These are phyloP conservation scores for Eimeria brunetti DNA, from an alignment of 169 alveolate species.

Conservation along the genomic window DNA sequence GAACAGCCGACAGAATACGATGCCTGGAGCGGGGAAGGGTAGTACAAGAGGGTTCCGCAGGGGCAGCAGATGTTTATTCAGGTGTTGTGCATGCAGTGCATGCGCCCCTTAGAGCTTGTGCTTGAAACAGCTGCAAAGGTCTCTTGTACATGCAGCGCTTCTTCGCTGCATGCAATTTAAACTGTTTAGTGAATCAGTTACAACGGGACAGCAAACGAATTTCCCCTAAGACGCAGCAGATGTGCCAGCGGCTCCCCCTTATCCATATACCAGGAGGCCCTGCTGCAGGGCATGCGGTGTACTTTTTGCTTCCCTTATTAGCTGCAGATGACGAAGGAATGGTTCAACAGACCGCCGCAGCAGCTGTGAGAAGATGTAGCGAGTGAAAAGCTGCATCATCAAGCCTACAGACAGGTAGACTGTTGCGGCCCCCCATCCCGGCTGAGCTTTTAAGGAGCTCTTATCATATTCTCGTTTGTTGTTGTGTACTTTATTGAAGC, in stretches of 20 bases:
- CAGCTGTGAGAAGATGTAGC: background rate
- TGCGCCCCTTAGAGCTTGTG: background rate
- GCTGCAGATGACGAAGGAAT: background rate
- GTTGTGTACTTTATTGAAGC: background rate
- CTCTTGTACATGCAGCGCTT: background rate
- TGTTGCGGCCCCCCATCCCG: no score
- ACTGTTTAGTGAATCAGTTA: background rate
- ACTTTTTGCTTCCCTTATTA: background rate
- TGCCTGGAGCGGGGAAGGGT: slow-evolving; percentile 34
- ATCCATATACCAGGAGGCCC: background rate
- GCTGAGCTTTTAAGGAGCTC: background rate
- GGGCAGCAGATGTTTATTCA: background rate
- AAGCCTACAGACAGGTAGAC: background rate
- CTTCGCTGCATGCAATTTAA: background rate
- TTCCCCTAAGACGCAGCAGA: background rate
- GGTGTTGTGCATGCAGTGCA: background rate
- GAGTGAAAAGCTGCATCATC: background rate
- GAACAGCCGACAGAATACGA: slow-evolving; percentile 20
- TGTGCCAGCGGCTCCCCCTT: background rate
- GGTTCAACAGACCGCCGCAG: background rate
- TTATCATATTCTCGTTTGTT: background rate
- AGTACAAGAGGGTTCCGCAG: background rate
- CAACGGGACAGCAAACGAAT: background rate
- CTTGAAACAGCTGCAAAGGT: background rate
- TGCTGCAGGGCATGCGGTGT: background rate